Conservation (phyloP, 176 grass and related monocot genomes). For the Alloteropsis semialata region DNA sequence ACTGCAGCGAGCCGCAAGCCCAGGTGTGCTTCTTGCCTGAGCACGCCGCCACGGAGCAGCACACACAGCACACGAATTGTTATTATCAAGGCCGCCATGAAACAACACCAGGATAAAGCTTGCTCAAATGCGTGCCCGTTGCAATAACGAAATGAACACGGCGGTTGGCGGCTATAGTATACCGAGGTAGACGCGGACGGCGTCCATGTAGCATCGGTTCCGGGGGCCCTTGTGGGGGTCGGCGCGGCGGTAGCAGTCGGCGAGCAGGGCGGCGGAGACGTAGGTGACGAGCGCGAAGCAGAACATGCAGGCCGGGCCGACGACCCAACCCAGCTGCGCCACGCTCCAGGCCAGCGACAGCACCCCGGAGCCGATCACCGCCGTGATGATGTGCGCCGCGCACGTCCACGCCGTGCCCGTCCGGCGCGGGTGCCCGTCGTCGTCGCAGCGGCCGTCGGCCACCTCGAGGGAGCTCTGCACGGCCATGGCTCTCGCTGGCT, state of each 20-base stretch:
- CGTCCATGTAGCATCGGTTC: conserved; percentile 78
- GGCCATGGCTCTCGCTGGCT: conserved; percentile 16
- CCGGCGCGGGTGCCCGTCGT: conserved; percentile 26
- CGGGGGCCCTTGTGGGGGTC: conserved; percentile 49
- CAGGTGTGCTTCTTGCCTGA: conserved; percentile 72
- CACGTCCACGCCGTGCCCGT: conserved; percentile 61
- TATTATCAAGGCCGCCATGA: not conserved
- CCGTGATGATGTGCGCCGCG: conserved; percentile 83
- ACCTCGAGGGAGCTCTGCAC: conserved; percentile 41
- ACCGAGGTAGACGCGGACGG: conserved; percentile 80
- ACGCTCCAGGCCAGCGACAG: conserved; percentile 88
- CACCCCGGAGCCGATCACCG: conserved; percentile 83
- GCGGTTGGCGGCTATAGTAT: not conserved
- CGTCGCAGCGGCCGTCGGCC: conserved; percentile 21
- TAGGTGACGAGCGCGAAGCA: conserved; percentile 82
- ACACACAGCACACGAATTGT: not conserved
- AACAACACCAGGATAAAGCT: not conserved
- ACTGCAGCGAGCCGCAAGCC: conserved; percentile 66
- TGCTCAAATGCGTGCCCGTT: too few species aligned
- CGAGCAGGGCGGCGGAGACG: conserved; percentile 69
- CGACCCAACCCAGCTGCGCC: conserved; percentile 81
- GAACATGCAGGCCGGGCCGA: conserved; percentile 56
- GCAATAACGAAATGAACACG: too few species aligned
- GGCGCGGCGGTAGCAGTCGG: conserved; percentile 78
- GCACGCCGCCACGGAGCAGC: conserved; percentile 15